Evolutionary conservation across 2,329 filamentous ascomycete species (phyloP), one percentile per base, ranked within the genome.

Genomic region (Ilyonectria robusta): DNA sequence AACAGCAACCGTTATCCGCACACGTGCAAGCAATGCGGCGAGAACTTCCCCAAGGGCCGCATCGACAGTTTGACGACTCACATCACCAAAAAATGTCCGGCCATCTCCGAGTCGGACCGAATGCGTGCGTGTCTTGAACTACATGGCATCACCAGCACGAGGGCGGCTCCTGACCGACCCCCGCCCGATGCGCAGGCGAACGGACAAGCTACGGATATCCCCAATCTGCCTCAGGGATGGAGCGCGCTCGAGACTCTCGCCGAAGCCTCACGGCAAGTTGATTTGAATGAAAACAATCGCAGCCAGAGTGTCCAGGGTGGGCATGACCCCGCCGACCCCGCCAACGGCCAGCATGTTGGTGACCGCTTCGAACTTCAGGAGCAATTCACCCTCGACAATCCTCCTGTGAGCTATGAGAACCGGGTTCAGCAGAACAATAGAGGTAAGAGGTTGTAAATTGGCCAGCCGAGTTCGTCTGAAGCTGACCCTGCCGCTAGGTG

Each of bases 1-100:
- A 92, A 93, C 71, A 96, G 93, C 84, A 97, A 97, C 80, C 90
- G 95, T 65, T 98, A 98, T 78, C 91, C 94, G 75, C 94, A 97
- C 78, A 96, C 93, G 13, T 97, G 94, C 88, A 95, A 93, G 80
- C 87, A 91, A 72, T 97, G 94, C 79, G 94, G 94, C 72, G 93
- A 96, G 81, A 92, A 93, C 80, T 97, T 97, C 70, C 93, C 94
- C 70, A 97, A 97, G 79, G 95, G 95, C 68, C 90, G 95, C 69
- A 92, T 94, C 76, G 95, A 98, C 77, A 93, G 90, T 75, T 83
- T 98, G 67, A 92, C 90, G 48, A 91, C 87, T 69, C 95, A 98
- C 78, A 87, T 97, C 62, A 91, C 93, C 59, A 96, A 95, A 80
- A 94, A 93, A 84, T 98, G 95, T 78, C 93, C 93, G 46, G 92